Percentiles rank a stretch among this genome's conserved stretches.
These are phyloP conservation scores for Rhodomyrtus tomentosa DNA, from an alignment of 345 rosid genomes.

Conservation along the genomic window DNA sequence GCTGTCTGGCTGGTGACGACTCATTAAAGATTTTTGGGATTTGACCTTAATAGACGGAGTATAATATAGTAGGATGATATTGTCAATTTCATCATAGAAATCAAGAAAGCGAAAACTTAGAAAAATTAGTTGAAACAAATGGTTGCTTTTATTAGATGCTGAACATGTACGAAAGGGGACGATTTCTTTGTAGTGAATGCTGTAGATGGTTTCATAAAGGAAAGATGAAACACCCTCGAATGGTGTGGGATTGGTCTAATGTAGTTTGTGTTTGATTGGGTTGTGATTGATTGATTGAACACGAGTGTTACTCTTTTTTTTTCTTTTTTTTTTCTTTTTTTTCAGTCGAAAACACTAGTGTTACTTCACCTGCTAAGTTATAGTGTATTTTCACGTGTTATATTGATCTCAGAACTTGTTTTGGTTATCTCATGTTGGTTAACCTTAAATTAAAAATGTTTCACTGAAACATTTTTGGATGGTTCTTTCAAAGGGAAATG, in stretches of 20 bases:
- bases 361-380: not conserved
- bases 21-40: not conserved
- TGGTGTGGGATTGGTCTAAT: not conserved
- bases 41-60: not conserved
- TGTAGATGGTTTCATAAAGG: not conserved
- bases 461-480: not conserved
- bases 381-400: not conserved
- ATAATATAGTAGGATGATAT: not conserved
- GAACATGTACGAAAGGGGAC: not conserved
- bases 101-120: not conserved
- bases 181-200: not conserved
- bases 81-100: not conserved
- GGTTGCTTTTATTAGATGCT: not conserved
- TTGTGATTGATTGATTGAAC: not conserved
- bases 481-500: not conserved
- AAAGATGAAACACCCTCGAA: not conserved
- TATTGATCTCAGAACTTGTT: not conserved
- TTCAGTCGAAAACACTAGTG: too few relatives aligned
- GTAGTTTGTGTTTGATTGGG: not conserved
- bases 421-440: not conserved
- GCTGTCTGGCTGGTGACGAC: not conserved
- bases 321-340: too few relatives aligned
- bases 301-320: too few relatives aligned
- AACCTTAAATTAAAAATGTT: not conserved
- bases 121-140: not conserved